Evolutionary conservation across 331 rosid genomes (phyloP).

Genomic region (Stylosanthes scabra): DNA sequence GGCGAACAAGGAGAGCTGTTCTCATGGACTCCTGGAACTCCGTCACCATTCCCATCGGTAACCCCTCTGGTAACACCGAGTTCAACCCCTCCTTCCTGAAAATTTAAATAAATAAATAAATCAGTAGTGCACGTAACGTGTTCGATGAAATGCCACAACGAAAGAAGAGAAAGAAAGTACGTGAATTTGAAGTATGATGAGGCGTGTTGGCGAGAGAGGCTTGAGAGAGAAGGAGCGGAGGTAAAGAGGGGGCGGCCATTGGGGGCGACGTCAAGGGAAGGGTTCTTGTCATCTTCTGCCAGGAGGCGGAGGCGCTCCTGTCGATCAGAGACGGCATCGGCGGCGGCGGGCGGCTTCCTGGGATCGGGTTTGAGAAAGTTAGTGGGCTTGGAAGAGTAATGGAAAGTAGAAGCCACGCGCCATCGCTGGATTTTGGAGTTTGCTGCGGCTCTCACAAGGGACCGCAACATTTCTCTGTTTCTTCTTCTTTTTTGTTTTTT

Average conservation of each 20-base stretch:
- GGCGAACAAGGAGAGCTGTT: constrained; percentile 74
- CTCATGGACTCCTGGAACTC: constrained; percentile 92
- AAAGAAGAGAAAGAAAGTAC: constrained; percentile 36
- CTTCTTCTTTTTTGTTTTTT: not conserved
- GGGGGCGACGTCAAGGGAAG: constrained; percentile 76
- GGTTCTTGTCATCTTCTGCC: constrained; percentile 69
- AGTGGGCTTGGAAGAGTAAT: constrained; percentile 56
- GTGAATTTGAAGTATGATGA: constrained; percentile 72
- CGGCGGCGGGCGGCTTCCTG: constrained; percentile 35
- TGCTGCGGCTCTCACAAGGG: constrained; percentile 49
- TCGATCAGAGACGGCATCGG: constrained; percentile 10
- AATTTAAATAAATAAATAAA: constrained; percentile 1
- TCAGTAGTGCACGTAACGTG: constrained; percentile 24
- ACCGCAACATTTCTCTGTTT: constrained; percentile 53
- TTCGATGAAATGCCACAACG: constrained; percentile 26
- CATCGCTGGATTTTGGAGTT: constrained; percentile 39
- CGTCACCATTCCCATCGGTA: constrained; percentile 82
- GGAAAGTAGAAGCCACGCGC: constrained; percentile 35
- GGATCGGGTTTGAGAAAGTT: constrained; percentile 40
- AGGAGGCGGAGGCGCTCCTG: constrained; percentile 72
- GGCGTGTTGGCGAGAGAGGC: constrained; percentile 58
- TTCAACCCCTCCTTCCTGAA: constrained; percentile 68
- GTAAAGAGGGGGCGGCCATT: constrained; percentile 77
- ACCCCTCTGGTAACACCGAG: constrained; percentile 75
- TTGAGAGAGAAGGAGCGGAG: constrained; percentile 60